Evolutionary conservation across 2,329 filamentous ascomycete genomes (phyloP).

Genomic region (Aspergillus glaucus): DNA sequence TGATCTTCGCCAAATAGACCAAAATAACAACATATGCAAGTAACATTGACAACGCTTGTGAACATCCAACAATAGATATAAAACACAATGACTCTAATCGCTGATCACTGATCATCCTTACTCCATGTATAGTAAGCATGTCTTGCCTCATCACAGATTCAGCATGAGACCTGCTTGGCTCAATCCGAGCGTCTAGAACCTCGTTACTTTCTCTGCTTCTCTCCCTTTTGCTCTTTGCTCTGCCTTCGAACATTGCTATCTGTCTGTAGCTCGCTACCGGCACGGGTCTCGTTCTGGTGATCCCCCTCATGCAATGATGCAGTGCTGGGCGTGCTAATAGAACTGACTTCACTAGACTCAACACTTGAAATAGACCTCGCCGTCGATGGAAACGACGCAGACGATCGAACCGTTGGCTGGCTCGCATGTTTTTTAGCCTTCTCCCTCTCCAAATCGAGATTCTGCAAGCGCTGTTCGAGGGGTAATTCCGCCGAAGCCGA

Average conservation of each 20-base stretch:
- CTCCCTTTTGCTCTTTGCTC: not conserved
- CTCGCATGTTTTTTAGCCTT: slow-evolving; percentile 6
- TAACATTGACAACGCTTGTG: too few relatives aligned
- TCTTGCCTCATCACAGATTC: too few relatives aligned
- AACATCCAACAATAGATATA: too few relatives aligned
- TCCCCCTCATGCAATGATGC: slow-evolving; percentile 9
- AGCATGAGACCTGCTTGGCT: too few relatives aligned
- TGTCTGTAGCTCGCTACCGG: too few relatives aligned
- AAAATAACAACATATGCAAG: too few relatives aligned
- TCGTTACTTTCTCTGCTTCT: too few relatives aligned
- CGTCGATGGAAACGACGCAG: slow-evolving; percentile 5
- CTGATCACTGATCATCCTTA: too few relatives aligned
- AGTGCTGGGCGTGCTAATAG: slow-evolving; percentile 13
- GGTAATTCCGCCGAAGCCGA: slow-evolving; percentile 4
- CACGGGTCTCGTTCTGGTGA: slow-evolving; percentile 1
- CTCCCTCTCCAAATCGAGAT: slow-evolving; percentile 10
- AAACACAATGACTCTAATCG: too few relatives aligned
- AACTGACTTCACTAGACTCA: slow-evolving; percentile 14
- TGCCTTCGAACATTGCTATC: slow-evolving; percentile 3
- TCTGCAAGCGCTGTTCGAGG: slow-evolving; percentile 16
- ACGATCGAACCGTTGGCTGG: slow-evolving; percentile 8
- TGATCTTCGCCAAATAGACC: too few relatives aligned
- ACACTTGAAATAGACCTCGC: slow-evolving; percentile 7
- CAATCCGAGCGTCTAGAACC: too few relatives aligned
- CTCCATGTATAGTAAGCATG: too few relatives aligned